Base-by-base conservation (phyloP, 2,329 filamentous ascomycete species). In the Aspergillus versicolor region DNA sequence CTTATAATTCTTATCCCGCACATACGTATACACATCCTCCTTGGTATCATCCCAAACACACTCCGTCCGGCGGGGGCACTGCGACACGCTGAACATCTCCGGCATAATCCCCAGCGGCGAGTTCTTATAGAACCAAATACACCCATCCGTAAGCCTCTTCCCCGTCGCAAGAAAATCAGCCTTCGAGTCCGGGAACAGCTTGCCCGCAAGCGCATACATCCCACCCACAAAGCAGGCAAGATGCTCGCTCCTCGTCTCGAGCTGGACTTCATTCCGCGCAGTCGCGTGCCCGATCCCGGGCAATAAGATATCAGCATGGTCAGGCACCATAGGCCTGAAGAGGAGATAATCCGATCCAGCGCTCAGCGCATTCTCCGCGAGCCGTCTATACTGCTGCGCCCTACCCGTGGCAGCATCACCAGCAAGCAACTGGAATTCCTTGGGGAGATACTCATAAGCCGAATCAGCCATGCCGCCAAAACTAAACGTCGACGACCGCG, bases 61-160 rank as follows among this genome's bases (percentile, higher is more conserved):
- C 47, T 62, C 73, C 59, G 82, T 77, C 56, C 82, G 72, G 80
- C 68, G 62, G 5, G 68, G 67, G 65, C 83, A 86, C 6, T 76
- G 73, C 5, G 79, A 67, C 54, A 83, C 73, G 40, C 78, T 70
- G 57, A 82, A 82, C 41, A 77, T 70, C 67, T 86, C 83, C 3
- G 83, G 82, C 83, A 85, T 85, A 54, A 86, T 79, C 4, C 83
- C 82, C 5, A 78, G 70, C 0, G 81, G 78, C 17, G 78, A 77
- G 13, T 75, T 71, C 53, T 79, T 75, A 67, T 85, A 85, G 0
- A 81, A 77, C 82, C 82, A 85, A 17, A 84, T 78, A 64, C 83
- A 86, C 2, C 80, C 80, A 53, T 85, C 77, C 0, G 81, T 79
- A 45, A 85, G 70, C 62, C 82, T 80, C 45, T 75, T 74, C 5